Base-by-base conservation (phyloP, 306 rosid species). In the Glycine latifolia region DNA sequence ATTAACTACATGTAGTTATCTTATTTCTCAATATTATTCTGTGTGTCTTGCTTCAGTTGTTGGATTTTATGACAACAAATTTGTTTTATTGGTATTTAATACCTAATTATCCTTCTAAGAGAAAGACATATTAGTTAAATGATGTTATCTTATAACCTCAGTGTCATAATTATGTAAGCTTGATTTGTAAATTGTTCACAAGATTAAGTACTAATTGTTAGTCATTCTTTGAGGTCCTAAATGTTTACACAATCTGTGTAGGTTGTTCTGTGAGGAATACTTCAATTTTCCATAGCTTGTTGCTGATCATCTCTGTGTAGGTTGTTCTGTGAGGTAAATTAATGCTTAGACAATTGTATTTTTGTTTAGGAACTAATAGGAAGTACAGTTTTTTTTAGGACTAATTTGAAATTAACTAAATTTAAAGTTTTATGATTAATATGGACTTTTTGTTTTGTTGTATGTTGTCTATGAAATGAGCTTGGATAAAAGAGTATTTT, bases 171-270 rank as follows among this genome's bases (percentile, higher is more conserved):
- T 81, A 44, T 73, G 49, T 59, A 15, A 61, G 14, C 33, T 16
- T 78, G 63, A 73, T 73, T 41, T 76, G 6, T 56, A 46, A 53
- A 35, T 76, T 37, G 59, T 71, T 71, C 82, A 71, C 16, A 15
- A 76, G 85, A 75, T 12, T 7, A 15, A 61, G 56, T 72, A 10
- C 48, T 77, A 48, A 20, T 3, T 39, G 78, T 37, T 17, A 47
- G 7, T 37, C 33, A 16, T 60, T 77, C 56, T 48, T 54, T 41
- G 49, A 31, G 67, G 48, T 52, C 63, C 41, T 81, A 44, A 53
- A 46, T 73, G 43, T 50, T 67, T 67, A 20, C 68, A 59, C 54
- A 73, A 67, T 17, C 53, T 14, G 50, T 60, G 10, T 61, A 50
- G 33, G 73, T 58, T 73, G 11, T 15, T 79, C 39, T 53, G 69